Base-by-base conservation (phyloP, 1,139 yeast genomes). In the Blastobotrys arbuscula region DNA sequence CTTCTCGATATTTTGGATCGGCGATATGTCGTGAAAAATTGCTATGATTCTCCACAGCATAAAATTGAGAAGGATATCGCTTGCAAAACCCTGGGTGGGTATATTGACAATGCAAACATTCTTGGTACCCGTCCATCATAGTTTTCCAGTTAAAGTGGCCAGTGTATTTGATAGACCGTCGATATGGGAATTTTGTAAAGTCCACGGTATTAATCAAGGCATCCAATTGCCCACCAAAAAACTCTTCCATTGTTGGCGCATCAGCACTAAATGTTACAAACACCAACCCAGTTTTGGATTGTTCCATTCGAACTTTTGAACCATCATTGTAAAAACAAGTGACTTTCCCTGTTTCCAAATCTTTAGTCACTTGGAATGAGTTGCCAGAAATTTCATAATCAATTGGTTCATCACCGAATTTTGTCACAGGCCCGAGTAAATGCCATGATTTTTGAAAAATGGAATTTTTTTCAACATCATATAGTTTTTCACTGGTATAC, bases 131-230 rank as follows among this genome's bases (percentile, higher is more conserved):
- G 30, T 47, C 49, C 28, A 47, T 47, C 49, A 47, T 47, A 28
- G 49, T 47, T 41, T 47, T 47, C 49, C 49, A 47, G 35, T 47
- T 47, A 39, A 47, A 47, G 26, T 42, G 37, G n/a, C 49, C 49
- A 15, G 45, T 42, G 43, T 47, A 47, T 19, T 35, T 28, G 35
- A 47, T 42, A 9, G 46, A 42, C 15, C 43, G 38, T 18, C 49
- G 42, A 36, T 47, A 39, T 23, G 49, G 49, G 31, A 47, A 21
- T 30, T 47, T 47, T 30, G 42, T 47, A 35, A 47, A 47, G 31
- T 47, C 49, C 4, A 47, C 49, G 3, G 43, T 36, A 26, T 47
- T 39, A 30, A 47, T 47, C 34, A 47, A 30, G 18, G 44, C 43
- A n/a, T 43, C 45, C 13, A 47, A 21, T 19, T 47, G 40, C 21